Percentiles rank a stretch among this genome's conserved stretches.
phyloP scores from a whole-genome alignment of 352 stramenopile genomes.

The Phytopythium oedochilum region DNA sequence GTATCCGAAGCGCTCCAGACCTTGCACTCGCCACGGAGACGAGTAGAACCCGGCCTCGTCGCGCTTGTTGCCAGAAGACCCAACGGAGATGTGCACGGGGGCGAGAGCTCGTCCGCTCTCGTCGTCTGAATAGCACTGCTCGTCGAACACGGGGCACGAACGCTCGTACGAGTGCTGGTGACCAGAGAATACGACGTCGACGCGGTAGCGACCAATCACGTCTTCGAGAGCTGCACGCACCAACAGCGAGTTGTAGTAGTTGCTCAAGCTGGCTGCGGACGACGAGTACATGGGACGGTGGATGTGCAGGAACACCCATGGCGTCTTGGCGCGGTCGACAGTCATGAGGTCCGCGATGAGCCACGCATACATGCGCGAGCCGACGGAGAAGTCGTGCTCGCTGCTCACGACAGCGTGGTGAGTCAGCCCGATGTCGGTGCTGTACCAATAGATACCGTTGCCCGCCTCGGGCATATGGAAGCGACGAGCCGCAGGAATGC shows the following conservation, averaged over 20 bases:
- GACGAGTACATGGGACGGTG: constrained; percentile 63
- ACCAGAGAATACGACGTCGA: constrained; percentile 55
- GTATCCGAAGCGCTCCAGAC: constrained; percentile 41
- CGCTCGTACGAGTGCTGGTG: constrained; percentile 66
- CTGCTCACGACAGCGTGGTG: constrained; percentile 50
- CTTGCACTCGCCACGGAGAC: constrained; percentile 22
- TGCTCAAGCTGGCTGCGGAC: constrained; percentile 19
- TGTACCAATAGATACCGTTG: constrained; percentile 63
- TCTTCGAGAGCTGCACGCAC: constrained; percentile 43
- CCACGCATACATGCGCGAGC: constrained; percentile 44
- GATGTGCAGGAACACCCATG: constrained; percentile 59
- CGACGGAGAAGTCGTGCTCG: constrained; percentile 46
- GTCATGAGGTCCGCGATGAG: constrained; percentile 41
- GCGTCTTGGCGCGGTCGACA: constrained; percentile 44
- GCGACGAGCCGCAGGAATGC: constrained; percentile 60
- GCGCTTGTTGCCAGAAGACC: constrained; percentile 32
- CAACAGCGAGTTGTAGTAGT: constrained; percentile 35
- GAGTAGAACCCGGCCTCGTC: constrained; percentile 38
- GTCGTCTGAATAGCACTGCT: constrained; percentile 28
- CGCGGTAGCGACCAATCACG: constrained; percentile 37
- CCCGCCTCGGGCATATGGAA: constrained; percentile 73
- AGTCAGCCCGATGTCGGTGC: constrained; percentile 40
- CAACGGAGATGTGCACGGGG: constrained; percentile 51
- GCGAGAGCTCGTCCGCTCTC: constrained; percentile 30
- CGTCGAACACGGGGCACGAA: constrained; percentile 49